Evolutionary conservation across 805 yeast genomes (phyloP), one percentile per base, ranked within the genome.

Genomic region (Candida mattraensis): DNA sequence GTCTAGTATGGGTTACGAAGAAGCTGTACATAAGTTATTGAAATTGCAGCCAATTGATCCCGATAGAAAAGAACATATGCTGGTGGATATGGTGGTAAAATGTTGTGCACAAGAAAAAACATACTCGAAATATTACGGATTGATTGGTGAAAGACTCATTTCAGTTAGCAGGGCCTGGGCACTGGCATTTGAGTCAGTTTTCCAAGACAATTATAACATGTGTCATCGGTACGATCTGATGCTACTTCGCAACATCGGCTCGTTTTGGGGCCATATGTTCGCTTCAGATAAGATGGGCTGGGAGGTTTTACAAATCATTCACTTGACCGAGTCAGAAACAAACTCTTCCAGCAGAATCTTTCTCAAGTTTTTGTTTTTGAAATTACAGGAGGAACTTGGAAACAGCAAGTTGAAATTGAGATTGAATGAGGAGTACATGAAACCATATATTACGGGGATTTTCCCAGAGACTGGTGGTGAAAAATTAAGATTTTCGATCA

Each of bases 1-100:
- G 82, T 87, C 96, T 15, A 80, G 95, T 41, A 76, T 91, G 81
- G 81, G 94, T 0, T 79, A 89, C 5, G 95, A 87, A 47, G 99
- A 93, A 65, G 91, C 95, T 0, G 88, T 87, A 1, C 98, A 89
- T 58, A 89, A 89, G 57, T 61, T 93, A 5, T 48, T 85, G 25
- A 75, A 73, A 51, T 51, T 85, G 9, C 42, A 54, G 5, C 63
- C 69, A 2, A 51, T 68, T 7, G 63, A 70, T 10, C 60, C 64
- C 1, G 54, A 48, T 10, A 56, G 65, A 7, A 67, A 74, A 28
- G 76, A 80, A 47, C 59, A 60, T 4, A 72, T 74, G 46, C 67
- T 87, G 10, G 78, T 76, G 6, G 88, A 83, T 47, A 83, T 85
- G 76, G 61, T 91, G 5, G 66, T 87, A 10, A 83, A 83, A 56